Percentiles rank a stretch among this genome's conserved stretches.
Conservation (phyloP, 192 early-diverging fungal species). For the Lunasporangiospora selenospora region DNA sequence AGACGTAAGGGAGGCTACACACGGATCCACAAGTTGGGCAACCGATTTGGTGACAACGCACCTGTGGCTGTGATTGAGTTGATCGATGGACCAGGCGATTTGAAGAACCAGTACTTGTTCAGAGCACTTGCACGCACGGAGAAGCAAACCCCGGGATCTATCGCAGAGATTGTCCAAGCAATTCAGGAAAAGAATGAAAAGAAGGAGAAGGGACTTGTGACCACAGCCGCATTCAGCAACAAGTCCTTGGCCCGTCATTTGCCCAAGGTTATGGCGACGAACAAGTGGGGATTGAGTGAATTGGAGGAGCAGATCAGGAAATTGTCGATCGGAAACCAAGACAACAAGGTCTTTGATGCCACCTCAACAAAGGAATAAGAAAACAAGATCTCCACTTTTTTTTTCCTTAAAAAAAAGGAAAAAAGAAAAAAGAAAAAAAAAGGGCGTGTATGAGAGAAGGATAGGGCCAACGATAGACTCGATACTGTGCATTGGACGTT, state of each 20-base stretch:
- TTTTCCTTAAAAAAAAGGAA: too few relatives aligned
- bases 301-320: constrained; percentile 31
- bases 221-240: constrained; percentile 16
- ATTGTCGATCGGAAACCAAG: constrained; percentile 9
- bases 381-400: too few relatives aligned
- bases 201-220: constrained; percentile 6
- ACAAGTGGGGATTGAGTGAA: constrained; percentile 42
- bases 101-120: constrained; percentile 60
- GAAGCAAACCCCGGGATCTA: constrained; percentile 14
- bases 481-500: too few relatives aligned
- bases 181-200: background rate
- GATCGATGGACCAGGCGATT: constrained; percentile 83
- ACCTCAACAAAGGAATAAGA: constrained; percentile 40
- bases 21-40: constrained; percentile 81
- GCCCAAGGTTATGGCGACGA: constrained; percentile 36
- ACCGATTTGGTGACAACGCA: constrained; percentile 82
- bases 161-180: constrained; percentile 26
- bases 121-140: constrained; percentile 55
- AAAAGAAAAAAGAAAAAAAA: too few relatives aligned
- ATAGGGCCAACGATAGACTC: too few relatives aligned
- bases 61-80: constrained; percentile 92
- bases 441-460: too few relatives aligned
- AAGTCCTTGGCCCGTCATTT: constrained; percentile 35
- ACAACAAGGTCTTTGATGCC: constrained; percentile 41
- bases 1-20: constrained; percentile 87